Percentiles rank a stretch among this genome's conserved stretches.
phyloP scores from a whole-genome alignment of 176 grass and related monocot species.

The Carex pumila region DNA sequence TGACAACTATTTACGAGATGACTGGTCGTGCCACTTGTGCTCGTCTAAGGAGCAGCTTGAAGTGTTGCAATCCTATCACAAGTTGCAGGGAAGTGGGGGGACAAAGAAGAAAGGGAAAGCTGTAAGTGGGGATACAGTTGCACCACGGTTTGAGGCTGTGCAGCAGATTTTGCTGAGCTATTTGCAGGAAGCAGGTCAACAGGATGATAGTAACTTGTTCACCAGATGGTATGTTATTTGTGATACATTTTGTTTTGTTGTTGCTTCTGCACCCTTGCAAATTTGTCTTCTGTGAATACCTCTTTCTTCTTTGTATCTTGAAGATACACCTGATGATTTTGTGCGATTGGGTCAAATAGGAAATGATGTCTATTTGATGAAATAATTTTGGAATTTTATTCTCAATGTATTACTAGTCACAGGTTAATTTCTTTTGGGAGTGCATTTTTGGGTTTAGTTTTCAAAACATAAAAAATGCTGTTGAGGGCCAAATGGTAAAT shows the following conservation, averaged over 20 bases:
- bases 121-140: conserved; percentile 32
- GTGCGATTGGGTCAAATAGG: not conserved
- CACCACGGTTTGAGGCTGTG: conserved; percentile 50
- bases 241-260: conserved; percentile 14
- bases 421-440: not conserved
- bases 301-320: not conserved
- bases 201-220: conserved; percentile 84
- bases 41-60: conserved; percentile 74
- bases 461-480: not conserved
- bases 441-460: not conserved
- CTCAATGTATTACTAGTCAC: not conserved
- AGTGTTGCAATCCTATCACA: conserved; percentile 60
- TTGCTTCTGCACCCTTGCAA: conserved; percentile 9
- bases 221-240: conserved; percentile 69
- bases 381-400: not conserved
- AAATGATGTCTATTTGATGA: not conserved
- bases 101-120: conserved; percentile 39
- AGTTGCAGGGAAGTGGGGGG: conserved; percentile 48
- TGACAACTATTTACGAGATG: conserved; percentile 50
- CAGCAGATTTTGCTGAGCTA: conserved; percentile 89
- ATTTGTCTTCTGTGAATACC: not conserved
- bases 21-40: conserved; percentile 74
- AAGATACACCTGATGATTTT: not conserved
- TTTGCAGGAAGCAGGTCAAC: conserved; percentile 70
- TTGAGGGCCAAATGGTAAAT: not conserved